phyloP scores from a whole-genome alignment of 2,329 filamentous ascomycete genomes.

The Colletotrichum shisoi region DNA sequence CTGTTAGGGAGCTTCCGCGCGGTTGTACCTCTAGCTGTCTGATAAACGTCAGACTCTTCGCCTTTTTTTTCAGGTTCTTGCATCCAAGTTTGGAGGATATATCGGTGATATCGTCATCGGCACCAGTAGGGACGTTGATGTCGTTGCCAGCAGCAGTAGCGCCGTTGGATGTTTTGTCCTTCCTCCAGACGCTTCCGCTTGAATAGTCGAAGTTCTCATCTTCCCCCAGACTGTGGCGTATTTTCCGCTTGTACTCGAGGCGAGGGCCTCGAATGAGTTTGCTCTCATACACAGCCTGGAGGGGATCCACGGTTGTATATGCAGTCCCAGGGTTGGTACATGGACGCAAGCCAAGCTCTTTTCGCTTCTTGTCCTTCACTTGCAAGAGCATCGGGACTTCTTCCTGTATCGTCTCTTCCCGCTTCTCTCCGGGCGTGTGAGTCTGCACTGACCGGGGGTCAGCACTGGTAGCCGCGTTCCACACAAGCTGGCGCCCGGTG shows the following conservation, averaged over 20 bases:
- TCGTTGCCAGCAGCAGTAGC: not conserved
- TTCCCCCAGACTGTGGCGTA: not conserved
- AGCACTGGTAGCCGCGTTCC: not conserved
- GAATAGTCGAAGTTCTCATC: not conserved
- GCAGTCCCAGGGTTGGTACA: no score
- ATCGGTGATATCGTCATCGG: not conserved
- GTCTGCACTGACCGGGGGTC: not conserved
- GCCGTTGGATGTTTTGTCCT: not conserved
- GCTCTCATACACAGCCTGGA: not conserved
- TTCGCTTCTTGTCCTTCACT: no score
- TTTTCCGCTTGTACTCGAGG: not conserved
- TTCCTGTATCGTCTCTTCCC: no score
- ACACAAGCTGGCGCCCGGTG: conserved; percentile 2
- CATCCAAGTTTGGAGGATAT: no score
- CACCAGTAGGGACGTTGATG: not conserved
- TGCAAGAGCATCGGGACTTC: no score
- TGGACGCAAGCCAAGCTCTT: no score
- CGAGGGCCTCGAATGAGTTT: not conserved
- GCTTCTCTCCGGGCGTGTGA: no score
- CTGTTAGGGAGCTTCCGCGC: not conserved
- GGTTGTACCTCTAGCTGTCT: not conserved
- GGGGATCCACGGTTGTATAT: not conserved
- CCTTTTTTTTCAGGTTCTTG: not conserved
- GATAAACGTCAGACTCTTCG: conserved; percentile 12
- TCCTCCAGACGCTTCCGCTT: not conserved